These are phyloP conservation scores for Irpex sp. DNA, from an alignment of 1,284 basidiomycete species.

Conservation along the genomic window DNA sequence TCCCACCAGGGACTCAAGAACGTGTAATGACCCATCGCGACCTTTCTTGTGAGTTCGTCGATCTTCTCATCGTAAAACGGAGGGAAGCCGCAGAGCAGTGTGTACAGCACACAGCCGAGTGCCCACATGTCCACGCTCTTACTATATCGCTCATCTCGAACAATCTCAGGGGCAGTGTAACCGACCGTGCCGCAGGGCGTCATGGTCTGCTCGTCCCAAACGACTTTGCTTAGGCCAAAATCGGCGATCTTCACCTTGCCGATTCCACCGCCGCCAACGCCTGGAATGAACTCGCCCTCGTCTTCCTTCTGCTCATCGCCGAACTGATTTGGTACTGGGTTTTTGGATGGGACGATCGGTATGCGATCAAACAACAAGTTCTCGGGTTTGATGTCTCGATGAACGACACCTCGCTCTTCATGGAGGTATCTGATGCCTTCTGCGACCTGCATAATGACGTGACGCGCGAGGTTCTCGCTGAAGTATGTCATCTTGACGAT, in stretches of 20 bases:
- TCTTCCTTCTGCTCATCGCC: conserved; percentile 96
- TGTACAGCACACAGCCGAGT: conserved; percentile 97
- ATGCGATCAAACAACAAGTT: conserved; percentile 95
- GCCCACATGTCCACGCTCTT: conserved; percentile 99
- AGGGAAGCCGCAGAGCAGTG: conserved; percentile 96
- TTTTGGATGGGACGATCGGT: conserved; percentile 87
- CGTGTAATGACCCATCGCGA: conserved; percentile 96
- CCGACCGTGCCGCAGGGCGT: conserved; percentile 99
- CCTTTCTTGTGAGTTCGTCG: conserved; percentile 97
- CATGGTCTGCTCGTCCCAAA: conserved; percentile 99
- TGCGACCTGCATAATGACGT: conserved; percentile 97
- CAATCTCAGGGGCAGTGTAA: conserved; percentile 99
- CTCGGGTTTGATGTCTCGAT: conserved; percentile 99
- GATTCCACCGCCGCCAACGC: conserved; percentile 94
- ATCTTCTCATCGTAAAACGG: conserved; percentile 99
- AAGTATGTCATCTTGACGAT: conserved; percentile 99
- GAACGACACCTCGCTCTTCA: conserved; percentile 97
- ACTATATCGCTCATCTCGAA: conserved; percentile 98
- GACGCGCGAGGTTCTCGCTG: conserved; percentile 90
- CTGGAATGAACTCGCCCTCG: conserved; percentile 92
- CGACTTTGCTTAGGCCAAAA: conserved; percentile 96
- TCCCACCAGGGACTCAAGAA: conserved; percentile 99
- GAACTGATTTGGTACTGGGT: conserved; percentile 78
- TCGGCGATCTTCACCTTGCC: conserved; percentile 99
- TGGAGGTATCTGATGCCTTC: conserved; percentile 95